Conservation (phyloP, 768 basidiomycete species). For the Russula dissimulans region DNA sequence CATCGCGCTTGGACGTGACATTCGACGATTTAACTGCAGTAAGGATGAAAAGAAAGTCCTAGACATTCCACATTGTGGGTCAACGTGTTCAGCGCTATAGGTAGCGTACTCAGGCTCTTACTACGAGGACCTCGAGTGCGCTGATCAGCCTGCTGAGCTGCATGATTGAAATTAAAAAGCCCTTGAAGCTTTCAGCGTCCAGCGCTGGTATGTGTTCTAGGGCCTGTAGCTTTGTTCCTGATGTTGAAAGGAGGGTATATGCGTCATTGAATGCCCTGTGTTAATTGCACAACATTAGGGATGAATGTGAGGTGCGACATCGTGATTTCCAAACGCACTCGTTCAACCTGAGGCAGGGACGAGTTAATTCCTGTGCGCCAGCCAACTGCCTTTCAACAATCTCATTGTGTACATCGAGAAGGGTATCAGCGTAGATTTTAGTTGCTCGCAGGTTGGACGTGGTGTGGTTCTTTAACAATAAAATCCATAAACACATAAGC, state of each 20-base stretch:
- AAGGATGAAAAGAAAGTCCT: background rate
- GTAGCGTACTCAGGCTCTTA: background rate
- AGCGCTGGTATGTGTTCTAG: no score
- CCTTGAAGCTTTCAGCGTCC: background rate
- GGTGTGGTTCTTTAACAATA: background rate
- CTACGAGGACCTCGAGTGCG: slow-evolving; percentile 2
- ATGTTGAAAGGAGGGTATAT: no score
- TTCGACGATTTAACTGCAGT: background rate
- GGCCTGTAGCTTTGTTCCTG: no score
- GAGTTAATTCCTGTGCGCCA: background rate
- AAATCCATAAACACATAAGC: no score
- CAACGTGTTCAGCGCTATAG: no score
- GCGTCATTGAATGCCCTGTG: background rate
- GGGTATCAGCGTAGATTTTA: no score
- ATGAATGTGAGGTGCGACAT: background rate
- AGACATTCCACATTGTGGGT: background rate
- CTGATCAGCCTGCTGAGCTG: slow-evolving; percentile 2
- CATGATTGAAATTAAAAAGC: slow-evolving; percentile 1
- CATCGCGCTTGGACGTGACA: background rate
- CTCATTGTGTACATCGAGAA: no score
- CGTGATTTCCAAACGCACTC: background rate
- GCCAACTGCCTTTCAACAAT: background rate
- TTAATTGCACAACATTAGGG: no score
- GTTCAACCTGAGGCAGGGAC: background rate
- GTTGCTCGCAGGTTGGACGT: background rate